A percentile compares a stretch with the other conserved stretches of the same genome.
phyloP scores from a whole-genome alignment of 805 yeast species.

The Metschnikowia picachoensis region DNA sequence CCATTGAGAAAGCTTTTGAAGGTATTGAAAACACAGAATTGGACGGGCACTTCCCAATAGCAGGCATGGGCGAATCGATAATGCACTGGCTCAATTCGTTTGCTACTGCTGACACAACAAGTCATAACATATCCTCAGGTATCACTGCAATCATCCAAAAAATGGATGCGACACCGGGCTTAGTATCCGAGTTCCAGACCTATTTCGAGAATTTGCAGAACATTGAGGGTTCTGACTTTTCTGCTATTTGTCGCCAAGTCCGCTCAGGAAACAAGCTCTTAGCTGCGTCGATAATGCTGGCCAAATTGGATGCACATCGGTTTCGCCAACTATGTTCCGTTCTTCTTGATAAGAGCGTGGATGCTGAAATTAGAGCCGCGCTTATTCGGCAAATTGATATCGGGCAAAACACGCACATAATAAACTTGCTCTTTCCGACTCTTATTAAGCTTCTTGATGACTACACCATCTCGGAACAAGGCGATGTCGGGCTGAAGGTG shows the following conservation, averaged over 20 bases:
- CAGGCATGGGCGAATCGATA: slow-evolving; percentile 8
- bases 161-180: slow-evolving; percentile 3
- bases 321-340: slow-evolving; percentile 23
- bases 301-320: slow-evolving; percentile 11
- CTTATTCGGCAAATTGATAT: slow-evolving; percentile 23
- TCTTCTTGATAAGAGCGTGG: slow-evolving; percentile 23
- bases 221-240: slow-evolving; percentile 6
- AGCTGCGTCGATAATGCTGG: slow-evolving; percentile 34
- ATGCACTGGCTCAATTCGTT: slow-evolving; percentile 11
- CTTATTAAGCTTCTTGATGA: slow-evolving; percentile 55
- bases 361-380: slow-evolving; percentile 27
- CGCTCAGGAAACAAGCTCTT: slow-evolving; percentile 35
- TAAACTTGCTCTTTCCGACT: slow-evolving; percentile 1
- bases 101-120: not conserved
- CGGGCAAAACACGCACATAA: not conserved
- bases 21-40: not conserved
- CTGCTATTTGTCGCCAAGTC: slow-evolving; percentile 36
- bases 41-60: not conserved
- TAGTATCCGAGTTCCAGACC: slow-evolving; percentile 10
- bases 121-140: too few relatives aligned
- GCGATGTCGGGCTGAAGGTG: slow-evolving; percentile 86
- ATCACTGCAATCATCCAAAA: slow-evolving; percentile 3
- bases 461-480: slow-evolving; percentile 73
- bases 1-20: not conserved
- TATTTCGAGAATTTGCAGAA: slow-evolving; percentile 13